A percentile compares a stretch with the other conserved stretches of the same genome.
Conservation (phyloP, 164 flowering plant genomes). For the Malania oleifera region DNA sequence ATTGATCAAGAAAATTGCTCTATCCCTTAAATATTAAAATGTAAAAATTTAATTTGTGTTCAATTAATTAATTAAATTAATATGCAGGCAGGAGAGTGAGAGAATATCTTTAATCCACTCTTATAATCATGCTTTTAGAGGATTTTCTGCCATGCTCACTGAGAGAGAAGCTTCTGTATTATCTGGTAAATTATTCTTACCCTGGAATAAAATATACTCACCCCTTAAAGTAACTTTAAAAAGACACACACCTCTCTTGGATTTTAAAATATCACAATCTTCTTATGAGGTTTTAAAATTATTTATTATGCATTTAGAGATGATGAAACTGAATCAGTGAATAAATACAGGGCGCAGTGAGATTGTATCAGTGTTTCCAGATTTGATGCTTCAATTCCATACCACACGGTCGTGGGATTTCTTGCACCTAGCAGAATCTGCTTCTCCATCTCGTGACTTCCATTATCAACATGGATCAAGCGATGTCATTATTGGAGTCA, state of each 20-base stretch:
- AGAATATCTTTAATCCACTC: slow-evolving; percentile 47
- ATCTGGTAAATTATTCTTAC: slow-evolving; percentile 39
- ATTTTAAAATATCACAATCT: neutral
- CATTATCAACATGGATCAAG: slow-evolving; percentile 6
- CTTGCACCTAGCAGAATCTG: slow-evolving; percentile 17
- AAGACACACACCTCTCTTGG: neutral
- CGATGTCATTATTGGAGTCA: slow-evolving; percentile 38
- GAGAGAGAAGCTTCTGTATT: slow-evolving; percentile 59
- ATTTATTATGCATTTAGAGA: neutral
- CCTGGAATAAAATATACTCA: no score
- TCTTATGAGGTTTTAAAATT: neutral
- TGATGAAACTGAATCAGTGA: neutral
- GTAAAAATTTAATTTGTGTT: no score
- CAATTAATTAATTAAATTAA: no score
- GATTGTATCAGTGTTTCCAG: slow-evolving; percentile 39
- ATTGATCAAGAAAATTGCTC: no score
- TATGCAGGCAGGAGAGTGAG: slow-evolving; percentile 53
- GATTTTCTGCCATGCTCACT: slow-evolving; percentile 86
- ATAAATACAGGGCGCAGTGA: slow-evolving; percentile 39
- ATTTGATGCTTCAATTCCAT: no score
- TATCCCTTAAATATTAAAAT: no score
- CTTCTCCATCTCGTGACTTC: neutral
- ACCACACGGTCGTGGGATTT: no score
- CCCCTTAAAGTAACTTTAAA: no score
- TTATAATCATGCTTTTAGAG: slow-evolving; percentile 64